Evolutionary conservation across 1,284 basidiomycete genomes (phyloP).

Genomic region (Trichosporon faecale): DNA sequence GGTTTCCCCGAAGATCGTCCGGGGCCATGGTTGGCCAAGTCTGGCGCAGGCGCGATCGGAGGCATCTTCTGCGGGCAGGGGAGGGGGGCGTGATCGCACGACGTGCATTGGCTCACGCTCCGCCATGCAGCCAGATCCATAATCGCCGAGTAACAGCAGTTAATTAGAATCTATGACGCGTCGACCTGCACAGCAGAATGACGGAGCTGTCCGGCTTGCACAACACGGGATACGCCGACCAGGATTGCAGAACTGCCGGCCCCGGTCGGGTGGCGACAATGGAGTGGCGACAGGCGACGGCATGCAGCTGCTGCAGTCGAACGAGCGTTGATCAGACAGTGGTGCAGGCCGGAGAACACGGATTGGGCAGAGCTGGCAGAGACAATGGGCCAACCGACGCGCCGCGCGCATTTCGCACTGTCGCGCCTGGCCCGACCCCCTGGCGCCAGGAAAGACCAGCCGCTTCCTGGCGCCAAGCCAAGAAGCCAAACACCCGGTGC

Average conservation of each 20-base stretch:
- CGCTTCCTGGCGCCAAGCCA: not conserved
- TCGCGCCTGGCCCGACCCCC: too few species aligned
- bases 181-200: not conserved
- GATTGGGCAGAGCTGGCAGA: not conserved
- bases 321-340: not conserved
- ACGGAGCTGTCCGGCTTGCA: not conserved
- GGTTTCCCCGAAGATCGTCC: constrained; percentile 7
- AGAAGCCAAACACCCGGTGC: not conserved
- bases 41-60: not conserved
- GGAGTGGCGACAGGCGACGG: too few species aligned
- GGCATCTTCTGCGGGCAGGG: not conserved
- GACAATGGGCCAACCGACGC: not conserved
- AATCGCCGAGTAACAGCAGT: not conserved
- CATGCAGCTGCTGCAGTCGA: not conserved
- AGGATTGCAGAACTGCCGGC: too few species aligned
- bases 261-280: not conserved
- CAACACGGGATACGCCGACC: not conserved
- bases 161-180: not conserved
- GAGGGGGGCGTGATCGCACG: not conserved
- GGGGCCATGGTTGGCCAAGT: not conserved
- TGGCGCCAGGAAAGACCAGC: too few species aligned
- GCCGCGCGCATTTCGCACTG: too few species aligned
- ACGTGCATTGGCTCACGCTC: not conserved
- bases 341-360: too few species aligned
- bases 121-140: not conserved